Base-by-base conservation (phyloP, 2,329 filamentous ascomycete genomes). In the Plenodomus tracheiphilus region DNA sequence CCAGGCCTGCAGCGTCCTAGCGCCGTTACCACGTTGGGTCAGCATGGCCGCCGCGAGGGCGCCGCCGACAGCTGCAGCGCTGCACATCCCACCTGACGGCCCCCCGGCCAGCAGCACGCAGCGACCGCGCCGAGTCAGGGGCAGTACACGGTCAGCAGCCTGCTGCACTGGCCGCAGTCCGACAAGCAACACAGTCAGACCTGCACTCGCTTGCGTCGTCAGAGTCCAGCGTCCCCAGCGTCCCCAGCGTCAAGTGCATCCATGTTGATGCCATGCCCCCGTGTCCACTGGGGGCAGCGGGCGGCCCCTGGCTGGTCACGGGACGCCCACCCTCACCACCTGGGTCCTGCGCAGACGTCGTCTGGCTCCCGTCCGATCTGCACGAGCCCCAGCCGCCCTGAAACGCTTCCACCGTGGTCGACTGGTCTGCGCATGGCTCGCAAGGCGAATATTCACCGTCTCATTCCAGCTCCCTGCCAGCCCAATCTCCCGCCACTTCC, bases 361-460 rank as follows among this genome's bases (percentile, higher is more conserved):
- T 32, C 28, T 32, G 4, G 8, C 28, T 32, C 60, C 58, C 59
- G 63, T 64, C 61, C 56, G 62, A 65, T 66, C 61, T 54, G 53
- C 64, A 54, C 38, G 37, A 34, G n/a, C 43, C 45, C 43, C 46
- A 54, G 53, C 45, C 49, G 30, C 43, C 45, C 56, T 62, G 56
- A 64, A 64, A 64, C 60, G 56, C 56, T 22, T 41, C 34, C 30
- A 25, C 19, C 15, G 42, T 22, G 37, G 22, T 39, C 40, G 41
- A 20, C 38, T 42, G 21, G 28, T 21, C 42, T 16, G 20, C 13
- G 28, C 40, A 20, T 37, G 39, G 39, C 39, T 13, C 28, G 10
- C 30, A 20, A 20, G 9, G 22, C 22, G 20, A 41, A 11, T 11
- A 30, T 18, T 37, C 35, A 37, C 35, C 16, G 35, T 18, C 20